phyloP scores from a whole-genome alignment of 257 asterid genomes.

The Verbascum thapsus region DNA sequence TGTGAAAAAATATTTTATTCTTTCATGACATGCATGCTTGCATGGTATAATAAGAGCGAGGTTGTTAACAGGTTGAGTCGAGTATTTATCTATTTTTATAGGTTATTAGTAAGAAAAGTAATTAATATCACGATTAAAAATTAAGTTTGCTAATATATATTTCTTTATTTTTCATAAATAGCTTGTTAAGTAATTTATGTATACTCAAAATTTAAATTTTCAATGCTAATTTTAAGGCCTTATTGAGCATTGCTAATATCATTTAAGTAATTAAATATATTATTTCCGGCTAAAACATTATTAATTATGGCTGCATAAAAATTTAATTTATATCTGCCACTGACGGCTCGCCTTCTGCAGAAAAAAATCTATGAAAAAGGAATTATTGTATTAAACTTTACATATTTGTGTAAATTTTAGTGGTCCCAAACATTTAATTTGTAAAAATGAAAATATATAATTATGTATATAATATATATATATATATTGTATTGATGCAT shows the following conservation, averaged over 20 bases:
- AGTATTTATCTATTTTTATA: no score
- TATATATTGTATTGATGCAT: no score
- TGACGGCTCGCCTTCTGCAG: conserved; percentile 36
- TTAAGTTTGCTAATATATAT: no score
- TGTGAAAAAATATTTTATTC: no score
- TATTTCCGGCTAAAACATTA: conserved; percentile 22
- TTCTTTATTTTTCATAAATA: no score
- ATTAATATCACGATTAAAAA: no score
- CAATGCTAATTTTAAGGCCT: conserved; percentile 9
- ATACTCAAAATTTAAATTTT: background rate
- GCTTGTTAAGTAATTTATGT: no score
- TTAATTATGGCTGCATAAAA: conserved; percentile 19
- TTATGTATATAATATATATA: no score
- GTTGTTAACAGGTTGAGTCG: no score
- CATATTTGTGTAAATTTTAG: conserved; percentile 30
- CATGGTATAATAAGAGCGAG: no score
- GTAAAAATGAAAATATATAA: background rate
- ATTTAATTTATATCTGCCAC: conserved; percentile 16
- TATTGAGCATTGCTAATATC: conserved; percentile 17
- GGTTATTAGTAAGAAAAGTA: no score
- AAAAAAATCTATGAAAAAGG: conserved; percentile 5
- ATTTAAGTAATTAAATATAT: conserved; percentile 20
- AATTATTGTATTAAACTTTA: background rate
- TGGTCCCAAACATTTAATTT: conserved; percentile 31
- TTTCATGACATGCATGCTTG: no score